Conservation (phyloP, 257 asterid genomes). For the Leptodermis oblonga region DNA sequence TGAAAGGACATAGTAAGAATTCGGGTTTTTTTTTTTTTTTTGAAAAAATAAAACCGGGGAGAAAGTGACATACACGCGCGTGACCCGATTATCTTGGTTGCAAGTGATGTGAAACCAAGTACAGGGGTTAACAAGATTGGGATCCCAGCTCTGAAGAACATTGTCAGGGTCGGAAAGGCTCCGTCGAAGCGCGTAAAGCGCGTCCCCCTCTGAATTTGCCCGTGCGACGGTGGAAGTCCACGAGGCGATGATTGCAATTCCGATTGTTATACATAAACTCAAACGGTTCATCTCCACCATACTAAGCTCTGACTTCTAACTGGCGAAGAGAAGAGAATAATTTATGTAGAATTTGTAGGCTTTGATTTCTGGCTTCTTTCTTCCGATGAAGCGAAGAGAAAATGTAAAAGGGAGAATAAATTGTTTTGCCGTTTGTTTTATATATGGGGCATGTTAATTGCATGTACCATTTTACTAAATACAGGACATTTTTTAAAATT, state of each 20-base stretch:
- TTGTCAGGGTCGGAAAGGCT: constrained; percentile 71
- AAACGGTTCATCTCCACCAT: constrained; percentile 7
- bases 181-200: constrained; percentile 67
- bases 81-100: constrained; percentile 41
- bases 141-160: constrained; percentile 91
- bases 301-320: not conserved
- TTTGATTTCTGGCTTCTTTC: not conserved
- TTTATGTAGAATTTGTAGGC: constrained; percentile 4
- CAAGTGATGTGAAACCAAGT: constrained; percentile 77
- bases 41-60: not conserved
- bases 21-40: too few species aligned
- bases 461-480: too few species aligned
- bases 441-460: too few species aligned
- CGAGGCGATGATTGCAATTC: constrained; percentile 16
- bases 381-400: not conserved
- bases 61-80: constrained; percentile 32
- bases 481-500: too few species aligned
- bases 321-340: too few species aligned
- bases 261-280: constrained; percentile 8
- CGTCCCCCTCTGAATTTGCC: constrained; percentile 71
- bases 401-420: not conserved
- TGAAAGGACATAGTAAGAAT: not conserved
- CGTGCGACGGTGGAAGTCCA: constrained; percentile 6
- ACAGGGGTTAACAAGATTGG: constrained; percentile 75
- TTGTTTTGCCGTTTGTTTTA: too few species aligned